phyloP scores from a whole-genome alignment of 1,284 basidiomycete genomes.

The Pseudozyma pruni region DNA sequence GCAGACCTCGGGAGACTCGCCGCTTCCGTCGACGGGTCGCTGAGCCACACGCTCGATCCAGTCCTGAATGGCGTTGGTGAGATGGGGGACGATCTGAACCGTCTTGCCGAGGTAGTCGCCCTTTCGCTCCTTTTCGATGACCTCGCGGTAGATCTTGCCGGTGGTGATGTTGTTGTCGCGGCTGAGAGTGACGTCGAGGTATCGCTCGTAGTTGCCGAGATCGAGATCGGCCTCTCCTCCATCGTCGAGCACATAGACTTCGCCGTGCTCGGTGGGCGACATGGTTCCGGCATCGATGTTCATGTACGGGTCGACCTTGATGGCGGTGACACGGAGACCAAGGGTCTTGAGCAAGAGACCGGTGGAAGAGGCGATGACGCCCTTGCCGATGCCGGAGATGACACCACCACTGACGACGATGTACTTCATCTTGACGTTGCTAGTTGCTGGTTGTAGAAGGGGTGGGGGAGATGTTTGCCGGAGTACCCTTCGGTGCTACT shows the following conservation, averaged over 20 bases:
- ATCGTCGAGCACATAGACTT: conserved; percentile 98
- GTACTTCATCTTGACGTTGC: conserved; percentile 67
- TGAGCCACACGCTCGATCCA: conserved; percentile 97
- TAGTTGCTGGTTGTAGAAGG: conserved; percentile 1
- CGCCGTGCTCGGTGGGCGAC: conserved; percentile 97
- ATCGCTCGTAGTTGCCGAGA: conserved; percentile 97
- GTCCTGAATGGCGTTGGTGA: conserved; percentile 97
- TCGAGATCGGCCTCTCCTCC: conserved; percentile 98
- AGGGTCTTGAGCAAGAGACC: conserved; percentile 94
- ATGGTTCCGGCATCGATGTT: conserved; percentile 99
- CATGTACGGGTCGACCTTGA: conserved; percentile 99
- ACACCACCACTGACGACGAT: conserved; percentile 69
- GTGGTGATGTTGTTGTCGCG: conserved; percentile 98
- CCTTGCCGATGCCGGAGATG: conserved; percentile 71
- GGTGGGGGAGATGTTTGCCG: conserved; percentile 1
- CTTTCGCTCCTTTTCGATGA: conserved; percentile 96
- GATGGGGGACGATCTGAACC: conserved; percentile 95
- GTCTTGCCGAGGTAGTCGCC: conserved; percentile 99
- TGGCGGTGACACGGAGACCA: conserved; percentile 95
- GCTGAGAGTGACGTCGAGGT: conserved; percentile 91
- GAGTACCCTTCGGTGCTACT: conserved; percentile 10
- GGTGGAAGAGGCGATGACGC: conserved; percentile 82
- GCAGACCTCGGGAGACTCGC: conserved; percentile 92
- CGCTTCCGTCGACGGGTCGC: conserved; percentile 93
- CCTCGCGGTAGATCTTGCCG: conserved; percentile 95